Conservation (phyloP, 2,329 filamentous ascomycete genomes). For the Ophiocordyceps camponoti-floridani region DNA sequence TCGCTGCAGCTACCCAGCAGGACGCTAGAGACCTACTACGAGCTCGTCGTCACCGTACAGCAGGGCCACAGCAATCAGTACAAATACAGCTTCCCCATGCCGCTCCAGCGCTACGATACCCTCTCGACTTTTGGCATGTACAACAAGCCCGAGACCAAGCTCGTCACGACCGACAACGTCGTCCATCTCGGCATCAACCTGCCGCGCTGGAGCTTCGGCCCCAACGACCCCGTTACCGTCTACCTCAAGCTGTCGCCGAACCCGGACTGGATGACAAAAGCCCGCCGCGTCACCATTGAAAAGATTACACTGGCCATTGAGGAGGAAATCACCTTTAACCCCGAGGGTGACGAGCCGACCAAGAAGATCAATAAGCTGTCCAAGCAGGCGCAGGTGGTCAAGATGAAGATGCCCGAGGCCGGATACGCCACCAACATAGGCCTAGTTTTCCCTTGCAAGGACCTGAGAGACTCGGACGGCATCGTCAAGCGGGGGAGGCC, state of each 20-base stretch:
- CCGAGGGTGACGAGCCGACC: slow-evolving; percentile 86
- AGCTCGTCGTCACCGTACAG: slow-evolving; percentile 88
- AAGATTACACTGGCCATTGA: slow-evolving; percentile 90
- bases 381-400: slow-evolving; percentile 66
- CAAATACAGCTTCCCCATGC: slow-evolving; percentile 82
- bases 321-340: slow-evolving; percentile 97
- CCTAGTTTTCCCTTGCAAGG: slow-evolving; percentile 77
- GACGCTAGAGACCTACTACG: slow-evolving; percentile 94
- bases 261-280: slow-evolving; percentile 77
- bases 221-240: slow-evolving; percentile 78
- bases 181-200: slow-evolving; percentile 84
- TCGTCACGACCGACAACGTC: slow-evolving; percentile 73
- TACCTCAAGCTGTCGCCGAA: slow-evolving; percentile 92
- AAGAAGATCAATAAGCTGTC: slow-evolving; percentile 77
- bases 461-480: slow-evolving; percentile 72
- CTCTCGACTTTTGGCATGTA: slow-evolving; percentile 99
- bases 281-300: slow-evolving; percentile 79
- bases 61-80: slow-evolving; percentile 75
- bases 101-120: slow-evolving; percentile 85
- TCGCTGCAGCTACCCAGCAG: slow-evolving; percentile 79
- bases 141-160: slow-evolving; percentile 80
- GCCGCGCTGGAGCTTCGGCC: slow-evolving; percentile 91
- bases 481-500: slow-evolving; percentile 71
- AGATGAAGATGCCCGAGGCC: slow-evolving; percentile 71
- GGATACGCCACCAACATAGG: slow-evolving; percentile 90